phyloP scores from a whole-genome alignment of 2,329 filamentous ascomycete species.

The Alternaria conjuncta region DNA sequence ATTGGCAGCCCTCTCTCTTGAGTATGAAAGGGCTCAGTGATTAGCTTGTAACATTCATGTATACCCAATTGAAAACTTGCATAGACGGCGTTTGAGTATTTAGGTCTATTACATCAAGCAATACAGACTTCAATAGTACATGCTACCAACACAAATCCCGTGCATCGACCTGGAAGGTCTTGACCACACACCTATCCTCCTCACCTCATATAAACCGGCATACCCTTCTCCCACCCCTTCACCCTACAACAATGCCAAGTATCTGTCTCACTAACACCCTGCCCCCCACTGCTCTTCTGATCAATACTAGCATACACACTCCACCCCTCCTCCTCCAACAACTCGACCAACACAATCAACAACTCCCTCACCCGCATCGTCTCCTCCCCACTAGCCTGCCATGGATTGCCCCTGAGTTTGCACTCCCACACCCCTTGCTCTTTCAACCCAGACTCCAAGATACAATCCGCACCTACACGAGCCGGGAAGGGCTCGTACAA shows the following conservation, averaged over 20 bases:
- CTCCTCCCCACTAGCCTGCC: conserved; percentile 38
- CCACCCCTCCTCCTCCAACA: conserved; percentile 46
- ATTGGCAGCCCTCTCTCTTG: conserved; percentile 54
- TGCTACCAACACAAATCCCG: background rate
- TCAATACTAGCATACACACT: conserved; percentile 51
- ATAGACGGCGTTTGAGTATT: conserved; percentile 11
- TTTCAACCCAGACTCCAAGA: conserved; percentile 10
- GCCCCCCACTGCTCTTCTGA: conserved; percentile 30
- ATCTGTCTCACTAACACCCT: conserved; percentile 28
- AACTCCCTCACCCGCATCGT: conserved; percentile 47
- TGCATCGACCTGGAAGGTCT: background rate
- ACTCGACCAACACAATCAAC: conserved; percentile 37
- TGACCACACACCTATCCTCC: background rate
- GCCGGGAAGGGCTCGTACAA: conserved; percentile 12
- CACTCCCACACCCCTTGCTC: conserved; percentile 34
- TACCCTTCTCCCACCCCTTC: conserved; percentile 27
- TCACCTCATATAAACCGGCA: conserved; percentile 24
- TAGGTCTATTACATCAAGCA: background rate
- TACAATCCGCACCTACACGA: conserved; percentile 15
- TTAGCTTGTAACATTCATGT: conserved; percentile 5
- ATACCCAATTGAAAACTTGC: conserved; percentile 12
- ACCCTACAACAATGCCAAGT: conserved; percentile 34
- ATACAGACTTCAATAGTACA: background rate
- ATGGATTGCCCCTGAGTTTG: conserved; percentile 46
- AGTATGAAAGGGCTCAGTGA: background rate